Percentiles rank a stretch among this genome's conserved stretches.
Evolutionary conservation across 805 yeast species (phyloP).

Genomic region (Yarrowia osloensis): DNA sequence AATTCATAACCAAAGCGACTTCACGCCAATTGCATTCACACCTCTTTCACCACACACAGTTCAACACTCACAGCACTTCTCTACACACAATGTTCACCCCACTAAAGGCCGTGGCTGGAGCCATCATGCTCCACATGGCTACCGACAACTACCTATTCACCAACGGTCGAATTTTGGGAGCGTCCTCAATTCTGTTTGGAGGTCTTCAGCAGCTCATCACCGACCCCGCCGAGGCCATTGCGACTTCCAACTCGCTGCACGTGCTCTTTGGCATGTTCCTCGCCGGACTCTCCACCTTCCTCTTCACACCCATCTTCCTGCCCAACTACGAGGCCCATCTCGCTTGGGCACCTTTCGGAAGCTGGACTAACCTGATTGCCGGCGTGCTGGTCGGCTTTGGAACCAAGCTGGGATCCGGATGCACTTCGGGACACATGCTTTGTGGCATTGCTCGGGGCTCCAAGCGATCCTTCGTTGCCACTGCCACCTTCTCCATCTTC

Average conservation of each 20-base stretch:
- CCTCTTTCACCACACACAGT: background rate
- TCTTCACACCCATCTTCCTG: constrained; percentile 40
- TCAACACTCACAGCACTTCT: background rate
- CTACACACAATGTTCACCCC: constrained; percentile 48
- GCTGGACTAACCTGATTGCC: constrained; percentile 37
- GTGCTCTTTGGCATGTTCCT: constrained; percentile 45
- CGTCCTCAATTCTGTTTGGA: constrained; percentile 47
- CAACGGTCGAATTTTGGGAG: constrained; percentile 51
- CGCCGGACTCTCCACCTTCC: constrained; percentile 38
- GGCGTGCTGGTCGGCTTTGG: constrained; percentile 54
- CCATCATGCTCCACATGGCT: constrained; percentile 50
- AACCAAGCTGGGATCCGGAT: constrained; percentile 52
- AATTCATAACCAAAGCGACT: too few species aligned
- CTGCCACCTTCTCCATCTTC: constrained; percentile 44
- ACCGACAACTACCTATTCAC: constrained; percentile 48
- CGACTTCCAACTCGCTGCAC: constrained; percentile 34
- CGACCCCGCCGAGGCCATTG: constrained; percentile 38
- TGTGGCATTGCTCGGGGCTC: constrained; percentile 53
- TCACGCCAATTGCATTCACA: too few species aligned
- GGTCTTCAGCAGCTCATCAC: constrained; percentile 38
- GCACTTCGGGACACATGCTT: constrained; percentile 60
- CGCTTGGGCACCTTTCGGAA: constrained; percentile 29
- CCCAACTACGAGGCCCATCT: constrained; percentile 36
- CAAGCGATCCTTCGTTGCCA: constrained; percentile 50
- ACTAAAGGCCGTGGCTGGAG: constrained; percentile 50